Evolutionary conservation across 768 basidiomycete species (phyloP).

Genomic region (Collybiopsis luxurians): DNA sequence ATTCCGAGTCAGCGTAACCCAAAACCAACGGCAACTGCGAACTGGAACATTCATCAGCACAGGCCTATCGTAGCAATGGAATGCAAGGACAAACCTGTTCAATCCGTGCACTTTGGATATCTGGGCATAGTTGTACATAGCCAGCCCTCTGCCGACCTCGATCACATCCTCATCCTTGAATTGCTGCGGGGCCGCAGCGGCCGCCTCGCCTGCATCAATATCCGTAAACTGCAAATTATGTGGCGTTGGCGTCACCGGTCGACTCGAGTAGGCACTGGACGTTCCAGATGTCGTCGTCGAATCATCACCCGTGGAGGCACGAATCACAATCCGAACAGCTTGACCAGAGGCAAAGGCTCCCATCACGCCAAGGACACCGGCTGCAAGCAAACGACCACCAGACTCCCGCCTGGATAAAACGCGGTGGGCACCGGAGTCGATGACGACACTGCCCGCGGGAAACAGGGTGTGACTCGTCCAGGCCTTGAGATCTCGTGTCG

Average conservation of each 20-base stretch:
- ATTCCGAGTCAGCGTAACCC: slow-evolving; percentile 95
- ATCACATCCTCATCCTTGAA: slow-evolving; percentile 60
- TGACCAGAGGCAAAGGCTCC: slow-evolving; percentile 94
- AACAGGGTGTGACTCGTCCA: slow-evolving; percentile 97
- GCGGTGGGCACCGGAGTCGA: slow-evolving; percentile 85
- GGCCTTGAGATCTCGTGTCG: slow-evolving; percentile 83
- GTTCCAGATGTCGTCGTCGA: slow-evolving; percentile 31
- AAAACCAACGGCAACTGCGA: slow-evolving; percentile 75
- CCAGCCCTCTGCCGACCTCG: slow-evolving; percentile 92
- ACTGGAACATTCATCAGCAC: slow-evolving; percentile 39
- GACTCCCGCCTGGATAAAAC: slow-evolving; percentile 85
- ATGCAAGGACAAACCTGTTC: slow-evolving; percentile 72
- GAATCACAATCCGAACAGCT: slow-evolving; percentile 81
- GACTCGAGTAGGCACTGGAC: slow-evolving; percentile 35
- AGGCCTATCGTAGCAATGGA: neutral
- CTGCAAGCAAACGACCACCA: slow-evolving; percentile 89
- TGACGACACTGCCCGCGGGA: slow-evolving; percentile 84
- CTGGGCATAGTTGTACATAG: slow-evolving; percentile 95
- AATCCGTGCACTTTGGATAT: slow-evolving; percentile 84
- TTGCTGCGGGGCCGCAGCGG: slow-evolving; percentile 29
- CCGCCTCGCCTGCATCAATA: slow-evolving; percentile 15
- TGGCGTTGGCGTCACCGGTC: slow-evolving; percentile 54
- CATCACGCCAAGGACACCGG: slow-evolving; percentile 82
- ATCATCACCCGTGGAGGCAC: slow-evolving; percentile 30
- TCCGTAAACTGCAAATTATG: slow-evolving; percentile 32